These are phyloP conservation scores for Diaporthe ilicicola DNA, from an alignment of 2,329 filamentous ascomycete species.

Conservation along the genomic window DNA sequence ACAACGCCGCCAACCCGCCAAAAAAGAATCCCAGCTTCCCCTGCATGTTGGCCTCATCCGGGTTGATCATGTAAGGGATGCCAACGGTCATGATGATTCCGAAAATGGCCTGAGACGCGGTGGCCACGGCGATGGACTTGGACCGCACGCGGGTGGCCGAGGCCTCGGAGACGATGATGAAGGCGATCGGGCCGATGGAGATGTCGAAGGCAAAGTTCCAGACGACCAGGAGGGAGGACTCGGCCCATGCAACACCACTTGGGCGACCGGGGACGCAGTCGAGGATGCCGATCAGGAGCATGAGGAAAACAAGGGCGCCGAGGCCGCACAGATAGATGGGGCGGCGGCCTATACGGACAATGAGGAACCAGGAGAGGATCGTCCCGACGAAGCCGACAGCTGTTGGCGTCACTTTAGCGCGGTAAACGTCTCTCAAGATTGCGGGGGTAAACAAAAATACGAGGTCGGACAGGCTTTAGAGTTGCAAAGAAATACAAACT, in stretches of 20 bases:
- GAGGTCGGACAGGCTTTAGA: background rate
- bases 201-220: constrained; percentile 62
- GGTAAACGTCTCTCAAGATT: no score
- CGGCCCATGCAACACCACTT: constrained; percentile 52
- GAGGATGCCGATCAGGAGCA: constrained; percentile 57
- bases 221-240: constrained; percentile 59
- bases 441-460: background rate
- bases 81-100: constrained; percentile 53
- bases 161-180: constrained; percentile 64
- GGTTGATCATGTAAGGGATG: constrained; percentile 55
- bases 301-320: constrained; percentile 50
- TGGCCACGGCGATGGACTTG: constrained; percentile 55
- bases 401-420: background rate
- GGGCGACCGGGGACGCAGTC: constrained; percentile 54
- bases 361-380: constrained; percentile 61
- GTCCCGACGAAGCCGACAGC: constrained; percentile 62
- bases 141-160: constrained; percentile 54
- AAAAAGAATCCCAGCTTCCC: constrained; percentile 53
- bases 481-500: background rate
- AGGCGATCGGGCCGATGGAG: constrained; percentile 57
- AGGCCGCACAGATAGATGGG: constrained; percentile 59
- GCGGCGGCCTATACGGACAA: constrained; percentile 59
- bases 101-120: constrained; percentile 50
- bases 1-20: constrained; percentile 47
- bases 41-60: constrained; percentile 52